Percentiles rank a stretch among this genome's conserved stretches.
Evolutionary conservation across 1,284 basidiomycete species (phyloP).

Genomic region (Ustilago loliicola): DNA sequence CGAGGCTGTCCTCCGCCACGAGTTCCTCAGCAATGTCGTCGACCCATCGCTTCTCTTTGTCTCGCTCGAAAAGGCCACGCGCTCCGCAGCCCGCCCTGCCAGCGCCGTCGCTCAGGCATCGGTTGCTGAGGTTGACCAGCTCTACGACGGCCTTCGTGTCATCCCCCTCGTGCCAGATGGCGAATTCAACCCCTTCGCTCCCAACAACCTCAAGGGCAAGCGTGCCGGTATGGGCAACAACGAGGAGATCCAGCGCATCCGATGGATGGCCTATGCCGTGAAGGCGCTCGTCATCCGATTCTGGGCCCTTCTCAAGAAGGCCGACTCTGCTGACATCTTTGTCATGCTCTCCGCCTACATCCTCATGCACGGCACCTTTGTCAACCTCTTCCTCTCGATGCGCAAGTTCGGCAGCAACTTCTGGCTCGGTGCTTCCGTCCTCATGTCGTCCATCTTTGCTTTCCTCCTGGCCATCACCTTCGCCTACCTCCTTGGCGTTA

Average conservation of each 20-base stretch:
- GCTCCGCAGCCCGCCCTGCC: slow-evolving; percentile 25
- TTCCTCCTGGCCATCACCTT: slow-evolving; percentile 88
- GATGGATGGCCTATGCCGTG: slow-evolving; percentile 64
- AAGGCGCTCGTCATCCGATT: slow-evolving; percentile 66
- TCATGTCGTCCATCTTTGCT: slow-evolving; percentile 87
- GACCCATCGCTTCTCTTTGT: slow-evolving; percentile 36
- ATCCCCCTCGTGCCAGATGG: slow-evolving; percentile 50
- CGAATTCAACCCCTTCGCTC: slow-evolving; percentile 50
- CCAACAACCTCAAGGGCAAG: slow-evolving; percentile 56
- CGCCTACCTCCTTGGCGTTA: slow-evolving; percentile 85
- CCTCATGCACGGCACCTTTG: slow-evolving; percentile 95
- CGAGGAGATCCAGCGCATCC: slow-evolving; percentile 59
- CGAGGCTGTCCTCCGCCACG: slow-evolving; percentile 17
- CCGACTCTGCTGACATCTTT: slow-evolving; percentile 94
- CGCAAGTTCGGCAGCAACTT: slow-evolving; percentile 68
- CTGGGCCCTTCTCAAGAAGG: slow-evolving; percentile 75
- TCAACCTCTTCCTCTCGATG: slow-evolving; percentile 75
- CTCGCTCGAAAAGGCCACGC: slow-evolving; percentile 18
- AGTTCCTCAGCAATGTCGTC: slow-evolving; percentile 38
- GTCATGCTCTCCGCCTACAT: slow-evolving; percentile 95
- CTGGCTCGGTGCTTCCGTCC: slow-evolving; percentile 79
- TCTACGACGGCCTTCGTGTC: slow-evolving; percentile 43
- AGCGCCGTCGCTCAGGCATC: slow-evolving; percentile 36
- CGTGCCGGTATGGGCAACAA: slow-evolving; percentile 33
- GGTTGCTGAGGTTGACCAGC: slow-evolving; percentile 34